phyloP scores from a whole-genome alignment of 306 rosid genomes.

The Hylodesmum podocarpum region DNA sequence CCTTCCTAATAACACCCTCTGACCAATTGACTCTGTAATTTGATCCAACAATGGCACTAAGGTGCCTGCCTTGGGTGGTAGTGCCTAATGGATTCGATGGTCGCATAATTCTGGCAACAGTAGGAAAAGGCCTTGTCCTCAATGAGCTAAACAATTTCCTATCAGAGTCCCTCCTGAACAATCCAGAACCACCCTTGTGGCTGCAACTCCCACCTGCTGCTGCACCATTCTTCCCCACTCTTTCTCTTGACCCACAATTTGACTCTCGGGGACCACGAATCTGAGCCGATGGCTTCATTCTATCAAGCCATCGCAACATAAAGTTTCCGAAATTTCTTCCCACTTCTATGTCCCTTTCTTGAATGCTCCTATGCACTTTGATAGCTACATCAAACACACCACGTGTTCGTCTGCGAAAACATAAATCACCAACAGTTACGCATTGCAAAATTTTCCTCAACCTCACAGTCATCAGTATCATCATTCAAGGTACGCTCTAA shows the following conservation, averaged over 20 bases:
- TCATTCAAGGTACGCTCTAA: not conserved
- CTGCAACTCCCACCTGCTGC: constrained; percentile 32
- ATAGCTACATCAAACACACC: constrained; percentile 65
- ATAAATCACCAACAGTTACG: not conserved
- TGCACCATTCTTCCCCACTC: constrained; percentile 31
- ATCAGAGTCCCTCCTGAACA: constrained; percentile 47
- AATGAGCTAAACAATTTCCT: constrained; percentile 61
- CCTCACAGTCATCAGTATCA: not conserved
- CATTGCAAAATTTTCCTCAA: not conserved
- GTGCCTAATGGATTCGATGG: constrained; percentile 57
- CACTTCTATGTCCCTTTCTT: constrained; percentile 82
- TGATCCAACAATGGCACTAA: constrained; percentile 35
- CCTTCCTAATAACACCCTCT: constrained; percentile 55
- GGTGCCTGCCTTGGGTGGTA: constrained; percentile 56
- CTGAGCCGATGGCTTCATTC: constrained; percentile 82
- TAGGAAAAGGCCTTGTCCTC: constrained; percentile 51
- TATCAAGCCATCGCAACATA: constrained; percentile 70
- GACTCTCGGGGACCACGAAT: constrained; percentile 52
- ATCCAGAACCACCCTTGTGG: constrained; percentile 46
- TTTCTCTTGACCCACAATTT: constrained; percentile 30
- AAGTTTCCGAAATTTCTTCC: constrained; percentile 85
- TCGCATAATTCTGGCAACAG: constrained; percentile 60
- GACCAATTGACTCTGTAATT: constrained; percentile 38
- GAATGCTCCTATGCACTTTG: constrained; percentile 68
- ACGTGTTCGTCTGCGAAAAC: constrained; percentile 65